These are phyloP conservation scores for Saturnispora bothae DNA, from an alignment of 805 yeast species.

Conservation along the genomic window DNA sequence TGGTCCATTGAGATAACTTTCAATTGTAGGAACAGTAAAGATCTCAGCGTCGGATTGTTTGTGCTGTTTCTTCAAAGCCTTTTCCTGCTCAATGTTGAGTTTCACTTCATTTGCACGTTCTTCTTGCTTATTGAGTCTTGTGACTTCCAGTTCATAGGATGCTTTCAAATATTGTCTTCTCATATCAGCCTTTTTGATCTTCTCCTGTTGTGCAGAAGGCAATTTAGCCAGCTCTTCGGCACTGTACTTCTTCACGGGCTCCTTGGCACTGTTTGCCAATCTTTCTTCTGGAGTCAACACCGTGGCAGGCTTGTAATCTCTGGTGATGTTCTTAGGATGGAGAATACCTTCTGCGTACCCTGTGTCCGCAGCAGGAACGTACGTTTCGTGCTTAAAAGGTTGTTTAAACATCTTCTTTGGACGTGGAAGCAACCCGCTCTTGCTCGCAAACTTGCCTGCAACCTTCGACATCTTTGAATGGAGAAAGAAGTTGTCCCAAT, in stretches of 20 bases:
- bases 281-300: slow-evolving; percentile 51
- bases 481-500: too few relatives aligned
- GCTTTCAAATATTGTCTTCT: slow-evolving; percentile 64
- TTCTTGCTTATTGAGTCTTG: slow-evolving; percentile 25
- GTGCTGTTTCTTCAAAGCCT: slow-evolving; percentile 18
- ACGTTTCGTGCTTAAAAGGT: slow-evolving; percentile 46
- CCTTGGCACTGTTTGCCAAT: slow-evolving; percentile 41
- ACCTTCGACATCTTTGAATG: slow-evolving; percentile 36
- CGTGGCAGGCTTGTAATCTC: slow-evolving; percentile 43
- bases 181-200: slow-evolving; percentile 44
- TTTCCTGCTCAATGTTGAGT: slow-evolving; percentile 23
- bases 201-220: slow-evolving; percentile 35
- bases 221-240: slow-evolving; percentile 26
- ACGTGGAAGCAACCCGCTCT: slow-evolving; percentile 75
- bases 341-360: slow-evolving; percentile 67
- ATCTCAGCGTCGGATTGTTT: slow-evolving; percentile 41
- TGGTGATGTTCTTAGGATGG: slow-evolving; percentile 53
- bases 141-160: slow-evolving; percentile 36
- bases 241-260: slow-evolving; percentile 29
- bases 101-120: slow-evolving; percentile 20
- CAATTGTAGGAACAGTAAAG: slow-evolving; percentile 74
- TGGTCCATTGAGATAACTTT: slow-evolving; percentile 54
- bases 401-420: slow-evolving; percentile 68
- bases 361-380: slow-evolving; percentile 37
- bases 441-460: slow-evolving; percentile 42